Conservation (phyloP, 169 alveolate genomes). For the Plasmodium malariae region DNA sequence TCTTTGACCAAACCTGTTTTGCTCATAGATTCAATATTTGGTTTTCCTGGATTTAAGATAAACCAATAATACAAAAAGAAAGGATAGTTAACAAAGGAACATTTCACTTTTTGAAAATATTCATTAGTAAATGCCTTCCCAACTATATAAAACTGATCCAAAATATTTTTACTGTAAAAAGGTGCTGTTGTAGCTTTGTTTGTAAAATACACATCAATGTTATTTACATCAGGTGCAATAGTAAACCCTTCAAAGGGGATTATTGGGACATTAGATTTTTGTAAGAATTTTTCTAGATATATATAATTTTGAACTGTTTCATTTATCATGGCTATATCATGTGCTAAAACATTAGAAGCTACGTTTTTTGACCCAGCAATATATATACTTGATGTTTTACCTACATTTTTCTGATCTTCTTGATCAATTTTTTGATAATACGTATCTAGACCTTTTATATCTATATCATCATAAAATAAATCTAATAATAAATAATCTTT, state of each 20-base stretch:
- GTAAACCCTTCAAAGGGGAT: constrained; percentile 51
- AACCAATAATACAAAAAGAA: constrained; percentile 60
- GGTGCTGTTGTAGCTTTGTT: constrained; percentile 60
- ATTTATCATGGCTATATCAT: constrained; percentile 2
- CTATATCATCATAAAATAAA: constrained; percentile 56
- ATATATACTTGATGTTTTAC: background rate
- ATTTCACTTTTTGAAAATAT: constrained; percentile 49
- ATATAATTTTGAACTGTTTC: constrained; percentile 39
- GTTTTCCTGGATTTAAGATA: constrained; percentile 62
- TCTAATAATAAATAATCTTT: constrained; percentile 37
- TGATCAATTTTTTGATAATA: constrained; percentile 19
- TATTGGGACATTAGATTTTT: constrained; percentile 21
- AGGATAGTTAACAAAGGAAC: constrained; percentile 63
- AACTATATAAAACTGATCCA: constrained; percentile 55
- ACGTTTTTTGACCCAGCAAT: constrained; percentile 16
- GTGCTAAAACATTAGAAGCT: background rate
- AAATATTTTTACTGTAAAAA: constrained; percentile 54
- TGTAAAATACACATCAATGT: constrained; percentile 7
- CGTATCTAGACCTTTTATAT: constrained; percentile 1
- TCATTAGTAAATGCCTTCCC: constrained; percentile 42
- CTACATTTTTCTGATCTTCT: background rate
- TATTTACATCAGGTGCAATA: background rate
- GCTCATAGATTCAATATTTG: constrained; percentile 26
- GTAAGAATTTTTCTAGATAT: constrained; percentile 56
- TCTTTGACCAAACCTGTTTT: constrained; percentile 42